Percentiles rank a stretch among this genome's conserved stretches.
These are phyloP conservation scores for Alternaria consortialis DNA, from an alignment of 2,329 filamentous ascomycete genomes.

Conservation along the genomic window DNA sequence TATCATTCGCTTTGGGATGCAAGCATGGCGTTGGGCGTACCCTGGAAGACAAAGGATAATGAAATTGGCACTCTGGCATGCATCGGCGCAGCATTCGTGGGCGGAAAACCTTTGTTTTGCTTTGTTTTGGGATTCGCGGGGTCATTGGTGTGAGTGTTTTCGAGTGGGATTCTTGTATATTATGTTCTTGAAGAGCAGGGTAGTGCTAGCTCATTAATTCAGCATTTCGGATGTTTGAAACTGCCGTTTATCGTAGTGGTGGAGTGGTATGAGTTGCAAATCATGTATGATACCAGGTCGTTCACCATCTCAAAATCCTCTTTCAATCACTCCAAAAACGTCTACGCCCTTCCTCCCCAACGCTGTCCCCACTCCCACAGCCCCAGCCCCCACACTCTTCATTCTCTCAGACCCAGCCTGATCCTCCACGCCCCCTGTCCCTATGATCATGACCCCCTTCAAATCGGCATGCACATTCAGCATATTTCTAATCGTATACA, in stretches of 20 bases:
- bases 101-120: conserved; percentile 1
- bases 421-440: conserved; percentile 76
- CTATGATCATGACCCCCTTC: conserved; percentile 69
- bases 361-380: conserved; percentile 73
- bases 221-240: neutral
- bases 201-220: conserved; percentile 4
- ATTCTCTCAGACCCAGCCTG: conserved; percentile 70
- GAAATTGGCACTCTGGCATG: conserved; percentile 17
- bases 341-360: conserved; percentile 69
- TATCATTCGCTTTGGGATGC: neutral
- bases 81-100: conserved; percentile 14
- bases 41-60: conserved; percentile 18
- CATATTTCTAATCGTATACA: conserved; percentile 69
- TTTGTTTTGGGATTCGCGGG: neutral
- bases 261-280: too few species aligned
- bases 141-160: neutral
- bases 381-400: conserved; percentile 68
- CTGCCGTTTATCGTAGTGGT: too few species aligned
- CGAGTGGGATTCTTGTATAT: neutral
- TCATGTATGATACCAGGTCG: too few species aligned
- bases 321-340: conserved; percentile 68
- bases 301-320: neutral
- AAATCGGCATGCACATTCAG: conserved; percentile 63
- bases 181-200: neutral
- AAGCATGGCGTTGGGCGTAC: conserved; percentile 18